Evolutionary conservation across 805 yeast species (phyloP), one percentile per base, ranked within the genome.

Genomic region (Maudiozyma pseudohumilis): DNA sequence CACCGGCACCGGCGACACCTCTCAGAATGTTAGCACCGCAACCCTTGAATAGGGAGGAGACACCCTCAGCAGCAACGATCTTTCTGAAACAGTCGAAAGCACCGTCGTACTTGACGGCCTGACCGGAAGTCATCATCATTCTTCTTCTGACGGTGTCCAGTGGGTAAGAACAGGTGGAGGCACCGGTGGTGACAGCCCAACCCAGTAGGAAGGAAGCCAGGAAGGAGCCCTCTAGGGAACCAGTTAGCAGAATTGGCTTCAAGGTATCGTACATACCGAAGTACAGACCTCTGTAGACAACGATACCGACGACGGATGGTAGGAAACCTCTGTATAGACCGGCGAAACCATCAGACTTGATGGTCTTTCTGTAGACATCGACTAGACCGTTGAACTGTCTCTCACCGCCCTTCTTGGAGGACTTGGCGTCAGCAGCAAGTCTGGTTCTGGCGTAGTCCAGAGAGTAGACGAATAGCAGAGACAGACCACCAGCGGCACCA

Each of bases 1-100:
- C 96, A 84, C 95, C 95, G 65, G 96, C 96, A 80, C 95, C 95
- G 70, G 96, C 96, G 66, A 87, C 95, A 85, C 96, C 96, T 82
- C 96, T 87, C 72, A 87, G 78, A 79, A 87, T 87, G 92, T 87
- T 87, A 70, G 96, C 96, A 80, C 89, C 95, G 72, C 95, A 87
- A 77, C 96, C 96, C 80, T 85, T 88, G 89, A 87, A 87, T 71
- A 87, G 76, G 59, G 96, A 85, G 46, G 64, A 61, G 60, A 84
- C 69, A 85, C 96, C 96, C 73, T 88, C 96, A 65, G 92, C 86
- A 56, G 94, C 94, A 58, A 88, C 89, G 66, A 87, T 85, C 74
- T 86, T 71, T 59, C 65, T 72, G 84, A 83, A 80, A 70, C 92
- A 85, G 69, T 88, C 96, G 67, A 84, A 75, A 57, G 96, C 94